A percentile compares a stretch with the other conserved stretches of the same genome.
These are phyloP conservation scores for Leptomonas seymouri DNA, from an alignment of 208 protist genomes.

Conservation along the genomic window DNA sequence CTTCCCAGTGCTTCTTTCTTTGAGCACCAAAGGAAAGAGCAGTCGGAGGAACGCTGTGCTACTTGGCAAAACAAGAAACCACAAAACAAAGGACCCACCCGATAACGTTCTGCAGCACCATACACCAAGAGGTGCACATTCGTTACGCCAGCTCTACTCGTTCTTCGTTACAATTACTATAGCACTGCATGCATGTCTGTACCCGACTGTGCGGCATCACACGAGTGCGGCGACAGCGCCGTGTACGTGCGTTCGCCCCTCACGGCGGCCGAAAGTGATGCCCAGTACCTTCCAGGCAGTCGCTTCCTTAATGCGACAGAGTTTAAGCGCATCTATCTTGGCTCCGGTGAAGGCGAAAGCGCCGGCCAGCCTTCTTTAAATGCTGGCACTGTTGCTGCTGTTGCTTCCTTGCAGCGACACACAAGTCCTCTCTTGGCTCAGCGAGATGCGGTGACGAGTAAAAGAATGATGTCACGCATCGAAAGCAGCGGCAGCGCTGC, in stretches of 20 bases:
- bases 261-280: conserved; percentile 19
- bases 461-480: not conserved
- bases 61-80: no score
- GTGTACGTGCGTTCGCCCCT: conserved; percentile 31
- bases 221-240: not conserved
- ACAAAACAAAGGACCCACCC: no score
- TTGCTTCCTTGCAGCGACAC: not conserved
- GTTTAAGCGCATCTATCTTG: conserved; percentile 56
- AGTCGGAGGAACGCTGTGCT: no score
- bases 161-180: not conserved
- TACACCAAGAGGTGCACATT: not conserved
- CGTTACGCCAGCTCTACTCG: not conserved
- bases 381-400: not conserved
- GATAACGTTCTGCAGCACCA: no score
- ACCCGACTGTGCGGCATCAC: not conserved
- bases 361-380: not conserved
- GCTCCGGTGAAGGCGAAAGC: not conserved
- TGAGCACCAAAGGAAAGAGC: no score
- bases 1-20: no score
- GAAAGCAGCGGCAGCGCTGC: not conserved
- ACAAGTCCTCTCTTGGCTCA: not conserved
- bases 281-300: conserved; percentile 13
- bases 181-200: not conserved
- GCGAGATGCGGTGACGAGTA: not conserved
- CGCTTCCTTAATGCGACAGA: conserved; percentile 51